Conservation (phyloP, 108 stramenopile genomes). For the Schizochytrium sp. region DNA sequence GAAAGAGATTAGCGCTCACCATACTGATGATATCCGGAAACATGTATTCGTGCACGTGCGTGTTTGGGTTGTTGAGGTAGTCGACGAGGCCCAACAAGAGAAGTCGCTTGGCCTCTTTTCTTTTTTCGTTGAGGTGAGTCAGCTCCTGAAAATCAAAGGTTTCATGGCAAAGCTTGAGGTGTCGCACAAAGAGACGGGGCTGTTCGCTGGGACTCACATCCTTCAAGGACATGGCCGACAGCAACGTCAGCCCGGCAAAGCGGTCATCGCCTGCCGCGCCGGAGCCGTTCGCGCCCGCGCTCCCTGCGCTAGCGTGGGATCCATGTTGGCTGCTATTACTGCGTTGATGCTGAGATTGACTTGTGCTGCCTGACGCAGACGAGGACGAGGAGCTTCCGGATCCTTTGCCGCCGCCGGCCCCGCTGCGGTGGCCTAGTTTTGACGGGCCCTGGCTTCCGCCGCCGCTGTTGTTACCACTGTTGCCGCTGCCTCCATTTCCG, state of each 20-base stretch:
- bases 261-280: neutral
- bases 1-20: conserved; percentile 33
- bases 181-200: neutral
- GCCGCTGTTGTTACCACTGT: neutral
- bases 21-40: conserved; percentile 15
- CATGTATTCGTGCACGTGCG: neutral
- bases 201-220: conserved; percentile 4
- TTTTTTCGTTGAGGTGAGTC: neutral
- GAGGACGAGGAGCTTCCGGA: neutral
- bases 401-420: neutral
- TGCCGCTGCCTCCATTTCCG: too few species aligned
- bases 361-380: neutral
- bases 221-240: conserved; percentile 15
- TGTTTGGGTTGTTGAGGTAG: conserved; percentile 15
- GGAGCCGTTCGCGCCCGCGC: neutral
- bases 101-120: neutral
- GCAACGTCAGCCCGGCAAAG: neutral
- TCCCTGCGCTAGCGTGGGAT: neutral
- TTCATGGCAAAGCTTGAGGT: conserved; percentile 14
- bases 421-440: neutral
- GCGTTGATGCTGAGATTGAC: neutral
- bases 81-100: neutral
- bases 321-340: neutral
- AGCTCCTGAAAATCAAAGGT: neutral
- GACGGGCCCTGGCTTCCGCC: neutral